Base-by-base conservation (phyloP, 345 rosid genomes). In the Moricandia moricandioides region DNA sequence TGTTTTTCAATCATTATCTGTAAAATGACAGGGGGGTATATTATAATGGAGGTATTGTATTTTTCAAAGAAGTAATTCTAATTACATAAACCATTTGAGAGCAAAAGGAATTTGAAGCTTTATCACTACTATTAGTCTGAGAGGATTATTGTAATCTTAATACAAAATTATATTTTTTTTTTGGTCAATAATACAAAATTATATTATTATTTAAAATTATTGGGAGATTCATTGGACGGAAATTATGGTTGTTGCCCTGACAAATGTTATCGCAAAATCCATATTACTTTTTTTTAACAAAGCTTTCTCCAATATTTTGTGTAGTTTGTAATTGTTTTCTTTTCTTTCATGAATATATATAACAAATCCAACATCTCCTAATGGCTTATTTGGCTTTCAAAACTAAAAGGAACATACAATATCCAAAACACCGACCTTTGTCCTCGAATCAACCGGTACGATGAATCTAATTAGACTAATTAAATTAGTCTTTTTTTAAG, bases 401-500 rank as follows among this genome's bases (percentile, higher is more conserved):
- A 16, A 16, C 14, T 45, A 45, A 13, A 16, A 45, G 12, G 3
- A 45, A 45, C 33, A 1, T 47, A 11, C 21, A 16, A 16, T 51
- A 51, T 51, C 56, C 56, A 16, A 45, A 45, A 51, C 52, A 51
- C 24, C 56, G 24, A 51, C 56, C 56, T 51, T 51, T 16, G 56
- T 51, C 56, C 56, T 51, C 26, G 56, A 51, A 51, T 51, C 56
- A 49, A 49, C 39, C 10, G 39, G 76, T 65, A 55, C 71, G 71
- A 65, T 65, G 71, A 65, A 64, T 54, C 65, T 73, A 73, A 58
- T 17, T 72, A 72, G 56, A 47, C 56, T 51, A 51, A 17, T 16
- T 47, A 47, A n/a, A 11, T 6, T 39, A 11, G n/a, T 11, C 5
- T 39, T 39, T 7, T 40, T 40, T 8, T 4, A 12, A 10, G 2